Evolutionary conservation across 257 asterid genomes (phyloP), one percentile per base, ranked within the genome.

Genomic region (Nicotiana noctiflora): DNA sequence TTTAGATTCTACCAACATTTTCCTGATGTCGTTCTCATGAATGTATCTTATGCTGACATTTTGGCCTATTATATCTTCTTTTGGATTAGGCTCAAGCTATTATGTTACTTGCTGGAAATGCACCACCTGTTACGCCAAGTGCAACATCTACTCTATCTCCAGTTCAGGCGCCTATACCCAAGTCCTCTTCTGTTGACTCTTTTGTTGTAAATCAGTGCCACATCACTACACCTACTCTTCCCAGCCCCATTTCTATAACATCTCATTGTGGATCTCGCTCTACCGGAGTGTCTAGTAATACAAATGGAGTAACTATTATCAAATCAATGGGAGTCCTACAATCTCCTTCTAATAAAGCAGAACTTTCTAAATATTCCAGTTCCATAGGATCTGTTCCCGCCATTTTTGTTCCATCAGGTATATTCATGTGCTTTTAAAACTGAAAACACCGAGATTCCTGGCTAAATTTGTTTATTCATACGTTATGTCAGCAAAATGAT

Each of bases 71-170:
- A 79, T 14, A 72, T 46, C 31, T 59, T 65, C 27, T 77, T 57
- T 81, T 81, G 79, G 66, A 25, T 81, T 81, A 94, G 98, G 98
- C 98, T 86, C 97, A 93, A 76, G 98, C 97, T 56, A 94, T 94
- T 57, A 94, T 93, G 98, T 78, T 94, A 32, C 89, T 95, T 85
- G 98, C 98, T 62, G 97, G 98, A 80, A 93, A 95, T 52, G 95
- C 90, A 51, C 90, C 94, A 44, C 72, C 90, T 12, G 31, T 18
- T 76, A 51, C 85, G 64, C 81, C 93, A 31, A 81, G 46, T 70
- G 75, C 92, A 29, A 52, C 88, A 9, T 55, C 86, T 0, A 46
- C 90, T 11, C 59, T 84, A 40, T 76, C 92, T 87, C 94, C 91
- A 8, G 83, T 86, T 66, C 93, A 82, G 63, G 82, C 87, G 52